phyloP scores from a whole-genome alignment of 1,284 basidiomycete genomes.

The Cystobasidium slooffiae region DNA sequence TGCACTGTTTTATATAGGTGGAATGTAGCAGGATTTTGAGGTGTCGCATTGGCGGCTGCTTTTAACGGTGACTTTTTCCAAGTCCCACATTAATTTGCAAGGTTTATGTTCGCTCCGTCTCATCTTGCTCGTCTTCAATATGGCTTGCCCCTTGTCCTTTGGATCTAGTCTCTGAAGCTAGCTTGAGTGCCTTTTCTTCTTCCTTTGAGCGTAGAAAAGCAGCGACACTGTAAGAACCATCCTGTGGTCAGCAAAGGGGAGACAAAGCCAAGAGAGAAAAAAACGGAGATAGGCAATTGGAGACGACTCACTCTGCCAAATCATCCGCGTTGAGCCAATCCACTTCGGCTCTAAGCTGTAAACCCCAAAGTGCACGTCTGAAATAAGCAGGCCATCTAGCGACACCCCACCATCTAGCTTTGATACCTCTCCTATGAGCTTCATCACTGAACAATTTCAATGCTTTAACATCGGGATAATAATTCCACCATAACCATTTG shows the following conservation, averaged over 20 bases:
- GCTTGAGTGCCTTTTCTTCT: background rate
- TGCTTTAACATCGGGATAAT: slow-evolving; percentile 24
- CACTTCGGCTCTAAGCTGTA: slow-evolving; percentile 50
- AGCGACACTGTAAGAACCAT: slow-evolving; percentile 3
- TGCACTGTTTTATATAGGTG: too few relatives aligned
- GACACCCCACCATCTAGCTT: slow-evolving; percentile 56
- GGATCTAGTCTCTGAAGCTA: background rate
- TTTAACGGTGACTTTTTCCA: too few relatives aligned
- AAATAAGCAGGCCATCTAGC: slow-evolving; percentile 50
- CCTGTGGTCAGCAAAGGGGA: background rate
- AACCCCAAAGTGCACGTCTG: slow-evolving; percentile 52
- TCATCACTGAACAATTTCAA: slow-evolving; percentile 44
- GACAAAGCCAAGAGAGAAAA: background rate
- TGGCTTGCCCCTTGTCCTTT: background rate
- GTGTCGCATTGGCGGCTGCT: too few relatives aligned
- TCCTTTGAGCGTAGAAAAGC: slow-evolving; percentile 16
- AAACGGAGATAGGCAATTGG: background rate
- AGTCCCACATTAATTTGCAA: too few relatives aligned
- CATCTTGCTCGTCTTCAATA: too few relatives aligned
- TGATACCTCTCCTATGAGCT: slow-evolving; percentile 52
- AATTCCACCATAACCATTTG: slow-evolving; percentile 10
- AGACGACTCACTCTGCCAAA: slow-evolving; percentile 46
- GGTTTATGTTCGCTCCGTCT: too few relatives aligned
- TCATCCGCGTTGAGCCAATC: slow-evolving; percentile 55
- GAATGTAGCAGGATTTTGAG: too few relatives aligned